phyloP scores from a whole-genome alignment of 1,139 yeast species.

The Suhomyces anneliseae region DNA sequence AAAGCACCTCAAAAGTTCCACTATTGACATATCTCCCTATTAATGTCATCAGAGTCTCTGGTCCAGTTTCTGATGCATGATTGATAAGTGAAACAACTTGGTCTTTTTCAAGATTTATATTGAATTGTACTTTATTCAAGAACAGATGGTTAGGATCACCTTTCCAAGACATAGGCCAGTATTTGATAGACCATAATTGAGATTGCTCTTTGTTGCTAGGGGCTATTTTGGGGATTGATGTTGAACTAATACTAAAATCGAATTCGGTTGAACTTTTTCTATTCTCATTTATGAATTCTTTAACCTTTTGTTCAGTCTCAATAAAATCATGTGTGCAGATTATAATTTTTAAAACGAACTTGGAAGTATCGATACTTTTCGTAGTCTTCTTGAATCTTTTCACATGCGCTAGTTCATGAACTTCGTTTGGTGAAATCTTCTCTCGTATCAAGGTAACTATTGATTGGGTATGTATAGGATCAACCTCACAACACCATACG shows the following conservation, averaged over 20 bases:
- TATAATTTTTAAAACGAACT: constrained; percentile 21
- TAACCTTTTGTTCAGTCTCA: constrained; percentile 16
- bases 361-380: not conserved
- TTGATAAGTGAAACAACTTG: constrained; percentile 39
- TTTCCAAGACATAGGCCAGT: constrained; percentile 94
- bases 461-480: constrained; percentile 31
- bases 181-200: constrained; percentile 57
- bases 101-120: constrained; percentile 42
- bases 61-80: constrained; percentile 1
- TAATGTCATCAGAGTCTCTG: constrained; percentile 20
- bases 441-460: constrained; percentile 29
- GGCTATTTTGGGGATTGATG: constrained; percentile 48
- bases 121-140: constrained; percentile 51
- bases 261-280: not conserved
- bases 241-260: constrained; percentile 1
- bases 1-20: constrained; percentile 19
- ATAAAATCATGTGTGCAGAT: constrained; percentile 29
- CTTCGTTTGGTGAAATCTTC: constrained; percentile 28
- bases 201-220: constrained; percentile 68
- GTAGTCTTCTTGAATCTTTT: constrained; percentile 33
- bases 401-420: constrained; percentile 27
- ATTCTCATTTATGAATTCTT: constrained; percentile 10
- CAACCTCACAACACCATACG: constrained; percentile 57
- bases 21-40: constrained; percentile 22
- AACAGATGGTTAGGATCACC: constrained; percentile 86